Evolutionary conservation across 768 basidiomycete genomes (phyloP).

Genomic region (Rhodotorula taiwanensis): DNA sequence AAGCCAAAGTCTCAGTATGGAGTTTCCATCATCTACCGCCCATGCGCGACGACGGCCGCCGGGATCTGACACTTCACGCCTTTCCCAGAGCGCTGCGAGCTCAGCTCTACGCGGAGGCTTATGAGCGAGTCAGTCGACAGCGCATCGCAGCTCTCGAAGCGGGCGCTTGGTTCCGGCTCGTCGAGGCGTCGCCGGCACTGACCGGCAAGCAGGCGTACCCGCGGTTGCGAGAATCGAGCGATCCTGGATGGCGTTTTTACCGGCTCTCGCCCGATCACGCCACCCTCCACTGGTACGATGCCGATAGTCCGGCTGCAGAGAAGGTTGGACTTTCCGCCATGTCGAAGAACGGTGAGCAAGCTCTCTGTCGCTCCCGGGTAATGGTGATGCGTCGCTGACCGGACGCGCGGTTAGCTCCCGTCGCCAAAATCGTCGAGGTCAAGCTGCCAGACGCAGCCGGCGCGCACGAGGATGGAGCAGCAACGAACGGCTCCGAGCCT

Average conservation of each 20-base stretch:
- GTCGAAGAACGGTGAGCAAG: too few relatives aligned
- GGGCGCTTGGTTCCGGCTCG: slow-evolving; percentile 81
- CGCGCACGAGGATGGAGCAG: too few relatives aligned
- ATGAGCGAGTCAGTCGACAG: slow-evolving; percentile 80
- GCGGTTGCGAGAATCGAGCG: too few relatives aligned
- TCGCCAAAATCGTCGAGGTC: too few relatives aligned
- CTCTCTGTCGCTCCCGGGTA: too few relatives aligned
- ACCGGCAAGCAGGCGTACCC: neutral
- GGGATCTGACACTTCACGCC: neutral
- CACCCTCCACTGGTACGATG: slow-evolving; percentile 37
- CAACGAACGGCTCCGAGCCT: too few relatives aligned
- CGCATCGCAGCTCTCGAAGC: slow-evolving; percentile 78
- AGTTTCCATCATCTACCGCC: slow-evolving; percentile 46
- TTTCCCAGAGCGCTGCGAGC: slow-evolving; percentile 68
- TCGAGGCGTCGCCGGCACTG: neutral
- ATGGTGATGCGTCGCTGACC: too few relatives aligned
- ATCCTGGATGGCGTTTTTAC: slow-evolving; percentile 75
- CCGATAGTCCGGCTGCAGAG: too few relatives aligned
- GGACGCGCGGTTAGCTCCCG: too few relatives aligned
- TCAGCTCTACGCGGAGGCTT: slow-evolving; percentile 81
- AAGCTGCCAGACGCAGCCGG: too few relatives aligned
- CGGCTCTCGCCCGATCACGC: slow-evolving; percentile 55
- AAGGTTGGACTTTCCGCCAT: too few relatives aligned
- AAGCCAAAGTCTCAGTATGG: slow-evolving; percentile 69
- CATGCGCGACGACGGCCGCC: too few relatives aligned